These are phyloP conservation scores for Rhizopus sp. DNA, from an alignment of 371 early-diverging fungal species.

Conservation along the genomic window DNA sequence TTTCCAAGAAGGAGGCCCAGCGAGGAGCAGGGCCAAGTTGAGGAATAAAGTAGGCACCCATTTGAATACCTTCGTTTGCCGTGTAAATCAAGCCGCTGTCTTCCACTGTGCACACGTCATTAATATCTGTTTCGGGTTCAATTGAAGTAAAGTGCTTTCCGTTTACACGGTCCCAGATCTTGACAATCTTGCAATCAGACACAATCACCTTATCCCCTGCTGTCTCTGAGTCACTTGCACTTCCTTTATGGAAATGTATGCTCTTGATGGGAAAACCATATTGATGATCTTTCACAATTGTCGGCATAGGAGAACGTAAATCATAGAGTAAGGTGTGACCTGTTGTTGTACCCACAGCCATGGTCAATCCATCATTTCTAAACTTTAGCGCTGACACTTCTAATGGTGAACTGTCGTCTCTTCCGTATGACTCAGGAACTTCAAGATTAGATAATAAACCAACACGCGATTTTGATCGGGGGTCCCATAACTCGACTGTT, in stretches of 20 bases:
- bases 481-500: conserved; percentile 95
- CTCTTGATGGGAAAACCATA: conserved; percentile 96
- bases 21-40: conserved; percentile 94
- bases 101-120: conserved; percentile 85
- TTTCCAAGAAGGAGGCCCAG: conserved; percentile 97
- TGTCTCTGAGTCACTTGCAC: conserved; percentile 36
- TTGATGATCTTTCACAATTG: conserved; percentile 92
- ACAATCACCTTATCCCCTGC: conserved; percentile 79
- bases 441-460: conserved; percentile 62
- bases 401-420: conserved; percentile 33
- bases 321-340: conserved; percentile 95
- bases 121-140: conserved; percentile 91
- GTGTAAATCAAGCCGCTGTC: conserved; percentile 91
- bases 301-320: conserved; percentile 84
- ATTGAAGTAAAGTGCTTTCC: conserved; percentile 89
- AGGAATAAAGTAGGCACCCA: conserved; percentile 94
- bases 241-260: conserved; percentile 79
- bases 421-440: conserved; percentile 50
- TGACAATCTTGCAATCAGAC: conserved; percentile 89
- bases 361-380: conserved; percentile 84
- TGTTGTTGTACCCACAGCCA: conserved; percentile 89
- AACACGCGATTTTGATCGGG: conserved; percentile 77
- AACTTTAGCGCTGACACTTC: conserved; percentile 80
- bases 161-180: conserved; percentile 86
- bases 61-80: conserved; percentile 94